Conservation (phyloP, 2,329 filamentous ascomycete species). For the Ophiostoma himal-ulmi region DNA sequence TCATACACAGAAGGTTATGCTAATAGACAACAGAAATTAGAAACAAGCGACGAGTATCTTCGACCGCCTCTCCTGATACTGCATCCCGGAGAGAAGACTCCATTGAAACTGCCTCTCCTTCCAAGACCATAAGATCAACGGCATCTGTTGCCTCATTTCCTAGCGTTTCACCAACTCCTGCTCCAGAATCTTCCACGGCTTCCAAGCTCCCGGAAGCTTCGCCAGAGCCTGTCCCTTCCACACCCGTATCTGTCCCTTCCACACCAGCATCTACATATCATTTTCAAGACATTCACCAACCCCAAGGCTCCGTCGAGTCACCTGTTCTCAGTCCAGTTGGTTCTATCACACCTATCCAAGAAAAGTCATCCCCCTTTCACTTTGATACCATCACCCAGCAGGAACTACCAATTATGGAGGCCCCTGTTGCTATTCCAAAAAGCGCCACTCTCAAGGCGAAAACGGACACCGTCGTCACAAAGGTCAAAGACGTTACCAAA, state of each 20-base stretch:
- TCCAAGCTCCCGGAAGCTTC: neutral
- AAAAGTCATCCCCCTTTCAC: neutral
- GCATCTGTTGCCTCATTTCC: neutral
- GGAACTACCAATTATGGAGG: neutral
- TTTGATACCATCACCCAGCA: neutral
- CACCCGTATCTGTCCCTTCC: neutral
- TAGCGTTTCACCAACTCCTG: neutral
- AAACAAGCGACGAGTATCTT: conserved; percentile 40
- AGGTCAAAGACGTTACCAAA: neutral
- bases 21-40: conserved; percentile 17
- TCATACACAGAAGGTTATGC: no score
- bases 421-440: neutral
- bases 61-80: neutral
- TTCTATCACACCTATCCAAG: neutral
- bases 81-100: neutral
- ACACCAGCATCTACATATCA: no score
- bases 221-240: neutral
- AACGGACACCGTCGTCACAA: neutral
- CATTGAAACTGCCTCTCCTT: neutral
- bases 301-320: neutral
- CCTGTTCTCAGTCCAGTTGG: neutral
- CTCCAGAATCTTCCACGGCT: neutral
- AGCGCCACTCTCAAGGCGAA: neutral
- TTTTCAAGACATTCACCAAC: neutral
- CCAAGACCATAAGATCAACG: neutral